These are phyloP conservation scores for Pyrus communis DNA, from an alignment of 306 rosid species.

Conservation along the genomic window DNA sequence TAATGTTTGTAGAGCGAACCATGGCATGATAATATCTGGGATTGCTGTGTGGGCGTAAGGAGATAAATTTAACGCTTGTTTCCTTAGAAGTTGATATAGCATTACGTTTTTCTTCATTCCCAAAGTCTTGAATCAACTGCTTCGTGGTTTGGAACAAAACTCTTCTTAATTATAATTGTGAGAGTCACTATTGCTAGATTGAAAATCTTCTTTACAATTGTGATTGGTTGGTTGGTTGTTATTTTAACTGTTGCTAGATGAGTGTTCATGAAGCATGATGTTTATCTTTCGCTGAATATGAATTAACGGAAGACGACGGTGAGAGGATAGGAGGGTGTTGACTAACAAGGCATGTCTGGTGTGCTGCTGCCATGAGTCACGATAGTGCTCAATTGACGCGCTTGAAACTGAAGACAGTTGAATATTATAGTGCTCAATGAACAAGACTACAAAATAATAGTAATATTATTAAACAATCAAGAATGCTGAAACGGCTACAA, in stretches of 20 bases:
- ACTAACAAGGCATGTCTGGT: neutral
- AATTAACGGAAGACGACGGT: neutral
- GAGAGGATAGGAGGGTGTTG: neutral
- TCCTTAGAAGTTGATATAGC: neutral
- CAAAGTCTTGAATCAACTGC: neutral
- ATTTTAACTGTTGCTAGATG: neutral
- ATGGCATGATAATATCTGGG: neutral
- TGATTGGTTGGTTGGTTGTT: neutral
- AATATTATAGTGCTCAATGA: no score
- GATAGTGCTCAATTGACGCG: neutral
- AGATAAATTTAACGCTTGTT: neutral
- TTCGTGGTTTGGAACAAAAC: neutral
- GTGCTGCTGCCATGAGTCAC: neutral
- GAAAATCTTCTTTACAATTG: neutral
- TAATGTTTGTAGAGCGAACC: neutral
- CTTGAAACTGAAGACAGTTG: neutral
- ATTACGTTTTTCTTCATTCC: neutral
- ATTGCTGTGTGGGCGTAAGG: neutral
- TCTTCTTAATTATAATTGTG: neutral
- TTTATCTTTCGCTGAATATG: neutral
- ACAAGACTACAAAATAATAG: no score
- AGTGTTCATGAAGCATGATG: neutral
- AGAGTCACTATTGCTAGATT: neutral
- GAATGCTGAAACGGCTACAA: no score
- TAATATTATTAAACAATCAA: no score